Conservation (phyloP, 2,329 filamentous ascomycete species). For the Aspergillus ruber region DNA sequence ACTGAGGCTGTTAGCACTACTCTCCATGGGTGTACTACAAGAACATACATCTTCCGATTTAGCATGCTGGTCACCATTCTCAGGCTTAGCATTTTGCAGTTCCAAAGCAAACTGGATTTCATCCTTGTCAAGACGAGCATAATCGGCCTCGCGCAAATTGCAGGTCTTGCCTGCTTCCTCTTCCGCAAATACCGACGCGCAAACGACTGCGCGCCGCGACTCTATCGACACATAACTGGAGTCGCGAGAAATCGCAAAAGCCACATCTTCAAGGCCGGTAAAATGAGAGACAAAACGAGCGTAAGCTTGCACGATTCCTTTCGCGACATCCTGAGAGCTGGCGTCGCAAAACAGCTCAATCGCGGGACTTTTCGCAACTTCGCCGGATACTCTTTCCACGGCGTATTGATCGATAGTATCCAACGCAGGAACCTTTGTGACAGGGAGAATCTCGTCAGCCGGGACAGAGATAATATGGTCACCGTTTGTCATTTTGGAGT, state of each 20-base stretch:
- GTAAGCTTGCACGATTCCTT: conserved; percentile 16
- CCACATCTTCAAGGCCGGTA: conserved; percentile 21
- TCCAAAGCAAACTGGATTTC: conserved; percentile 17
- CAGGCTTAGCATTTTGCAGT: conserved; percentile 9
- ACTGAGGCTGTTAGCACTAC: conserved; percentile 6
- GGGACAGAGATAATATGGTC: background rate
- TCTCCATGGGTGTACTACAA: background rate
- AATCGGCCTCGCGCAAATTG: conserved; percentile 7
- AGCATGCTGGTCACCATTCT: conserved; percentile 11
- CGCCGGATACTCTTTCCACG: conserved; percentile 4
- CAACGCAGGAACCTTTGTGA: conserved; percentile 21
- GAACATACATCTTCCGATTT: conserved; percentile 10
- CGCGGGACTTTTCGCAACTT: conserved; percentile 6
- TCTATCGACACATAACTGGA: conserved; percentile 3
- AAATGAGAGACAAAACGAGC: conserved; percentile 19
- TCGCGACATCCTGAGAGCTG: conserved; percentile 5
- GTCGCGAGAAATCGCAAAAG: conserved; percentile 13
- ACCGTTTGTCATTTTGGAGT: background rate
- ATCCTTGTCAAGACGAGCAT: conserved; percentile 7
- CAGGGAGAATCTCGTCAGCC: conserved; percentile 9
- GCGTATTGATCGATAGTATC: conserved; percentile 21
- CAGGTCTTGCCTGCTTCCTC: background rate
- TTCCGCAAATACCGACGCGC: conserved; percentile 8
- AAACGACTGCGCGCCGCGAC: conserved; percentile 4
- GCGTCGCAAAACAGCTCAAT: conserved; percentile 7